phyloP scores from a whole-genome alignment of 176 grass and related monocot species.

The Chloris gayana region DNA sequence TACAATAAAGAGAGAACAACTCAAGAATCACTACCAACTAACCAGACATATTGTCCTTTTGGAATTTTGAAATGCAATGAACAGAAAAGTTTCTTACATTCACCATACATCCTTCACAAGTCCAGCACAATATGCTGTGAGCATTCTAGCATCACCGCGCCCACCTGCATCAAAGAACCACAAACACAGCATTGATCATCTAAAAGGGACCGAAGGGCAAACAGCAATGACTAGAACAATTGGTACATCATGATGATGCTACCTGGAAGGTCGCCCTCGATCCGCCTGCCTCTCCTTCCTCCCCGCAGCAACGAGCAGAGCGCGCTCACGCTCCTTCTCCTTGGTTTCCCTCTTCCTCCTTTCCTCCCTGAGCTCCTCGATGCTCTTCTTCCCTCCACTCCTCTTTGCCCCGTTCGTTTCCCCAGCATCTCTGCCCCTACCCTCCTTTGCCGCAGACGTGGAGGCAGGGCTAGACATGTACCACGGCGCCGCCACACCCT shows the following conservation, averaged over 20 bases:
- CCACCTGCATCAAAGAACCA: conserved; percentile 36
- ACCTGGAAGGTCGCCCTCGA: conserved; percentile 43
- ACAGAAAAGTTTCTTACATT: conserved; percentile 10
- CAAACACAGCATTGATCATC: not conserved
- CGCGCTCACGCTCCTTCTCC: conserved; percentile 63
- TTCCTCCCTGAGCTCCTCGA: conserved; percentile 72
- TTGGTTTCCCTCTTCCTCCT: conserved; percentile 70
- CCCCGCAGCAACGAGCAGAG: conserved; percentile 20
- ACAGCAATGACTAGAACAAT: not conserved
- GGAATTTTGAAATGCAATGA: not conserved
- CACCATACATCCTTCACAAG: not conserved
- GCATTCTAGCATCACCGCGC: conserved; percentile 18
- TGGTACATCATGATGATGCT: conserved; percentile 5
- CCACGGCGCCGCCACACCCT: conserved; percentile 88
- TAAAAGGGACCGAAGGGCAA: not conserved
- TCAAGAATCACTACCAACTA: not conserved
- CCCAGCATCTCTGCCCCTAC: not conserved
- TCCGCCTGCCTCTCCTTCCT: conserved; percentile 43
- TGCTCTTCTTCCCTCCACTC: conserved; percentile 62
- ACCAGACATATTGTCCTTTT: not conserved
- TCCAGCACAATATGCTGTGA: not conserved
- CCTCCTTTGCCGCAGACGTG: conserved; percentile 25
- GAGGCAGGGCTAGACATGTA: conserved; percentile 53
- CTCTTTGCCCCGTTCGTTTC: conserved; percentile 35
- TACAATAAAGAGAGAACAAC: not conserved